phyloP scores from a whole-genome alignment of 2,329 filamentous ascomycete genomes.

The Plenodomus biglobosus region DNA sequence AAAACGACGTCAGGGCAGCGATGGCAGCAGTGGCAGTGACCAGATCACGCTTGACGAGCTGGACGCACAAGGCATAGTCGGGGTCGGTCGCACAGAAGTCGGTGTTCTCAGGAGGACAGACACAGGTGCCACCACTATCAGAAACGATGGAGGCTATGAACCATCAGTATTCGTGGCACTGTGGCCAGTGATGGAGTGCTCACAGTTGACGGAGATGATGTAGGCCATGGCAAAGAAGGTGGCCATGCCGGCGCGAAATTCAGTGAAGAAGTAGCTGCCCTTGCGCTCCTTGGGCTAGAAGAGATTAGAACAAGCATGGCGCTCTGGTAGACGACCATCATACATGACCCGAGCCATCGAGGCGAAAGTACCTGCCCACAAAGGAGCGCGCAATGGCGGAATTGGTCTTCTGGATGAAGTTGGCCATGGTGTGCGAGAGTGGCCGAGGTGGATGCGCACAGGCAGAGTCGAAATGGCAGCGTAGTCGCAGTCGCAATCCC shows the following conservation, averaged over 20 bases:
- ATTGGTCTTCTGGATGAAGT: constrained; percentile 41
- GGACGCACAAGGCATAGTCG: constrained; percentile 65
- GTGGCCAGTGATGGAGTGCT: constrained; percentile 35
- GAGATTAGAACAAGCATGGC: constrained; percentile 6
- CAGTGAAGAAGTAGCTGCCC: constrained; percentile 77
- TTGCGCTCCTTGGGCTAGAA: constrained; percentile 61
- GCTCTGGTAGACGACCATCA: constrained; percentile 41
- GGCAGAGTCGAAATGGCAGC: neutral
- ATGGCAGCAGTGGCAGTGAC: constrained; percentile 86
- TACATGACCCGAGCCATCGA: constrained; percentile 82
- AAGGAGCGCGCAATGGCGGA: constrained; percentile 36
- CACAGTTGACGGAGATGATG: constrained; percentile 67
- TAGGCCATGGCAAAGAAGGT: constrained; percentile 57
- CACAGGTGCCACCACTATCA: constrained; percentile 72
- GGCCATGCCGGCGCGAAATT: constrained; percentile 78
- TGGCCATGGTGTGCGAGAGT: constrained; percentile 30
- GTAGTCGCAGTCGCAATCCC: constrained; percentile 4
- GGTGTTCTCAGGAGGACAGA: constrained; percentile 57
- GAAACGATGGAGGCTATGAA: constrained; percentile 62
- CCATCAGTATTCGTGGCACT: constrained; percentile 9
- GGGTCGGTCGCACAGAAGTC: constrained; percentile 56
- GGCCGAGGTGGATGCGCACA: neutral
- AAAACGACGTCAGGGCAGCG: constrained; percentile 75
- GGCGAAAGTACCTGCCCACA: constrained; percentile 60
- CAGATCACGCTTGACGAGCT: constrained; percentile 70